Evolutionary conservation across 2,329 filamentous ascomycete genomes (phyloP), one percentile per base, ranked within the genome.

Genomic region (Trichoderma koningii): DNA sequence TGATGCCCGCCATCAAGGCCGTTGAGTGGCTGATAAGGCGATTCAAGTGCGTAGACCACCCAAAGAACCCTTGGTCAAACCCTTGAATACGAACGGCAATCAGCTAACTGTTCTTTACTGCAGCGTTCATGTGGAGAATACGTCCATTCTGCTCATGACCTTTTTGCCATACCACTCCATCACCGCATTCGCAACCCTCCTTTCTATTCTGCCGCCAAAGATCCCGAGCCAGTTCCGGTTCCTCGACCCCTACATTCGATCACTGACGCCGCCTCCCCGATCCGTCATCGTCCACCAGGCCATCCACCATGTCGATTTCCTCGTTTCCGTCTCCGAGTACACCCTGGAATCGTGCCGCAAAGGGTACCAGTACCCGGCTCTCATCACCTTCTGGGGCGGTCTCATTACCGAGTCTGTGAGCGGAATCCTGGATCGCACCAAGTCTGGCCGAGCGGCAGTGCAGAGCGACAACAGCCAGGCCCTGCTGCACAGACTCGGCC

Each of bases 11-110:
- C 0, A 86, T 97, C 62, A 96, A 96, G 78, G 88, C 93, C 17
- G 83, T 98, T 44, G 96, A 99, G 80, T 99, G 95, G 95, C 84
- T 99, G 53, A 85, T 99, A 63, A 84, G 95, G 73, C 85, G 94
- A 72, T 99, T 98, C 73, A 87, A 89, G 92, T 96, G 80, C 67
- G 83, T 71, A 7, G 19, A 59, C 30, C 23, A n/a, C 17, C 23
- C 50, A 42, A 21, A 28, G 5, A 57, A 41, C 1, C 9, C 55
- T 23, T 1, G 2, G 12, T 10, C 7, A 34, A 3, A 26, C 28
- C 30, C 21, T 23, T 19, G 44, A 7, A 19, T 3, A 28, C 38
- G 19, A 26, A 59, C n/a, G 19, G 2, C n/a, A 14, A 17, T 15
- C 15, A 41, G 47, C 60, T 66, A 66, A 70, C 64, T 42, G 57